Evolutionary conservation across 2,329 filamentous ascomycete species (phyloP), one percentile per base, ranked within the genome.

Genomic region (Madurella mycetomatis): DNA sequence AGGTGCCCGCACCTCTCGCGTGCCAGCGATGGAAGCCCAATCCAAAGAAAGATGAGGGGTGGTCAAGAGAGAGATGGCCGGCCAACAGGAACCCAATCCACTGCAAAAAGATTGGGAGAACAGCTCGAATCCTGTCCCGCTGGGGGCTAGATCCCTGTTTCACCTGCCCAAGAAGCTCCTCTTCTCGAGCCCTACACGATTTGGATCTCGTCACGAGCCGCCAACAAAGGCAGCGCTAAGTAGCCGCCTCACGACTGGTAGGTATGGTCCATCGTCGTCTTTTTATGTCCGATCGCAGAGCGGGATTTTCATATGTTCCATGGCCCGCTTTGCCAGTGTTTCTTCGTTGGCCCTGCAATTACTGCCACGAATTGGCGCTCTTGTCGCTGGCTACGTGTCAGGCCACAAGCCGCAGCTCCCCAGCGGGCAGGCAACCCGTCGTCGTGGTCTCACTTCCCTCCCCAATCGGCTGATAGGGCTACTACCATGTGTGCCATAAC

Each of bases 301-400:
- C 46, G 34, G 42, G 37, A 52, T 41, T 42, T 47, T 39, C n/a
- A 25, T 43, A 17, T 15, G 34, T n/a, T 31, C 25, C 7, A 8
- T 9, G 12, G 25, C 25, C 12, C 19, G 34, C 44, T 41, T 32
- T 49, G 45, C n/a, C 13, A n/a, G 17, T 12, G 5, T 13, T 19
- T 37, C 12, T 4, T 17, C 16, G 37, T 32, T 30, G 47, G 39
- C 17, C 40, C 25, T 12, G 39, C 48, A 44, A 51, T 31, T 18
- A 31, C n/a, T 25, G 40, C 7, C 50, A 18, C 17, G 30, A 42
- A 41, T 25, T 42, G 30, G 37, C 47, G 37, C 34, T 49, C 19
- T 7, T 7, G 7, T 25, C 25, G 25, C 37, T 11, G 9, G 40
- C 49, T 48, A 58, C 56, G 56, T 58, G 56, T 58, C 56, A 58